phyloP scores from a whole-genome alignment of 2,329 filamentous ascomycete genomes.

The Dactylella cylindrospora region DNA sequence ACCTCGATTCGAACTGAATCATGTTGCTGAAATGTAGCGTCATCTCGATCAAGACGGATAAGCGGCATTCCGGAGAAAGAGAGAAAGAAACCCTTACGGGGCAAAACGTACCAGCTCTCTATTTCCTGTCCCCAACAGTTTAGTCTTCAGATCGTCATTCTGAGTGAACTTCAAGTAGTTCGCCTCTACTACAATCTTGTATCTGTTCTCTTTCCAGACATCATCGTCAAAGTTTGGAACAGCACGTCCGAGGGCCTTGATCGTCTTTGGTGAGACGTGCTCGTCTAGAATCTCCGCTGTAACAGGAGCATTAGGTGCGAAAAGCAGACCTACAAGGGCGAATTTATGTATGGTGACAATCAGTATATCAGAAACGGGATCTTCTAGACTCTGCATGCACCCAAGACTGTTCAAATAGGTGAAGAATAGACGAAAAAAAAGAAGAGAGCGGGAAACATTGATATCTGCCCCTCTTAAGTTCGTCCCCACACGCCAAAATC shows the following conservation, averaged over 20 bases:
- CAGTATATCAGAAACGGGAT: conserved; percentile 24
- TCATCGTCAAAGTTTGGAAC: conserved; percentile 59
- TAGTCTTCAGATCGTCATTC: conserved; percentile 54
- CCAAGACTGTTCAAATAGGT: conserved; percentile 8
- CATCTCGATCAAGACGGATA: background rate
- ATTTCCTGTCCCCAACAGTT: conserved; percentile 62
- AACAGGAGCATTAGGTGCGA: conserved; percentile 47
- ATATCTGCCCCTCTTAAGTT: too few species aligned
- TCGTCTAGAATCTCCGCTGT: conserved; percentile 57
- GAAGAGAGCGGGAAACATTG: too few species aligned
- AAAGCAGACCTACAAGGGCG: conserved; percentile 32
- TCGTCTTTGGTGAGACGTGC: conserved; percentile 49
- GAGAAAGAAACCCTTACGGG: background rate
- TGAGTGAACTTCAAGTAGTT: conserved; percentile 49
- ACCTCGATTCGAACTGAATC: background rate
- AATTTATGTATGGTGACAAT: too few species aligned
- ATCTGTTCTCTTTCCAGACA: conserved; percentile 59
- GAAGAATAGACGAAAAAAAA: too few species aligned
- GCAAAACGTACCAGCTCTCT: conserved; percentile 57
- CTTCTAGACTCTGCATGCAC: conserved; percentile 13
- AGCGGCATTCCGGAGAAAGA: too few species aligned
- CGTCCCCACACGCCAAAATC: too few species aligned
- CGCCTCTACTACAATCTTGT: conserved; percentile 58
- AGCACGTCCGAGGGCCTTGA: conserved; percentile 60
- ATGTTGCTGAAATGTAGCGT: conserved; percentile 1